Percentiles rank a stretch among this genome's conserved stretches.
Evolutionary conservation across 345 rosid genomes (phyloP).

Genomic region (Syzygium jambos): DNA sequence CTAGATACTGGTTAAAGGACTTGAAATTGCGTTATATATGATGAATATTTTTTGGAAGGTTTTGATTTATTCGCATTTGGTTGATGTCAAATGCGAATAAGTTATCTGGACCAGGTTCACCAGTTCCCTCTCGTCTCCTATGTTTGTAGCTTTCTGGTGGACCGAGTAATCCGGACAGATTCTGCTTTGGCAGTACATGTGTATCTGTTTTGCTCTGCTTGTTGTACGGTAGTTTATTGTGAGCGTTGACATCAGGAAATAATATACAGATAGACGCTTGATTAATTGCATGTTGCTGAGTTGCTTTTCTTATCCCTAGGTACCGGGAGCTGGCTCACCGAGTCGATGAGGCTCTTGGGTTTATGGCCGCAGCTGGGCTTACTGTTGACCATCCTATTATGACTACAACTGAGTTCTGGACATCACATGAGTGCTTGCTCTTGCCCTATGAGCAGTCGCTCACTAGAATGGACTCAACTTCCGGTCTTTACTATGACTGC

Average conservation of each 20-base stretch:
- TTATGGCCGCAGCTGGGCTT: conserved; percentile 8
- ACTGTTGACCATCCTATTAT: conserved; percentile 8
- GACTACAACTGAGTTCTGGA: conserved; percentile 8
- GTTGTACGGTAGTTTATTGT: not conserved
- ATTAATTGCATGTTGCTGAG: not conserved
- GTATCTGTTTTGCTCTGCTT: not conserved
- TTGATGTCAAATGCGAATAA: not conserved
- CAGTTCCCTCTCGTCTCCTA: not conserved
- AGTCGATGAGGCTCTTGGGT: conserved; percentile 11
- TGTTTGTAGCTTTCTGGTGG: not conserved
- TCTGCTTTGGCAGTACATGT: not conserved
- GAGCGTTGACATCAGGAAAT: not conserved
- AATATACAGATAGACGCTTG: not conserved
- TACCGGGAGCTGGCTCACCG: conserved; percentile 9
- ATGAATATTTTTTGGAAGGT: not conserved
- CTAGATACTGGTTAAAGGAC: not conserved
- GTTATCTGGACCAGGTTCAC: not conserved
- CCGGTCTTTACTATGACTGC: conserved; percentile 8
- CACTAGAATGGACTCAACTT: conserved; percentile 8
- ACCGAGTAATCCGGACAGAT: not conserved
- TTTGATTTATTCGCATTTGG: not conserved
- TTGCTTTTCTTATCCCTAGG: not conserved
- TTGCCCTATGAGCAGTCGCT: conserved; percentile 9
- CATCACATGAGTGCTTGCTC: conserved; percentile 8
- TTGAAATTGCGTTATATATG: not conserved